A percentile compares a stretch with the other conserved stretches of the same genome.
Evolutionary conservation across 2,329 filamentous ascomycete genomes (phyloP).

Genomic region (Scytalidium sp.): DNA sequence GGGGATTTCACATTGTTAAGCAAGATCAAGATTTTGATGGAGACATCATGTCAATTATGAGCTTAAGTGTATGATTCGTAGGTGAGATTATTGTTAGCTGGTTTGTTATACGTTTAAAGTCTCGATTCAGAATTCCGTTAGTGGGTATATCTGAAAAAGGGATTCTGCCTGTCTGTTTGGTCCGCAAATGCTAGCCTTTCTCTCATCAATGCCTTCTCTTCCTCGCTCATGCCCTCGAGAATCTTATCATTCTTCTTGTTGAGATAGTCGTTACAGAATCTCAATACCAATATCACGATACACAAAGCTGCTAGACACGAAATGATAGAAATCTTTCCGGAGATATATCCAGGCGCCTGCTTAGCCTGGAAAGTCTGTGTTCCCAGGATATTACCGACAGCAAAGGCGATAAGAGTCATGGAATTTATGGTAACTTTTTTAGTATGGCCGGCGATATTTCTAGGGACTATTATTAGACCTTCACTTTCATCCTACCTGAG

Average conservation of each 20-base stretch:
- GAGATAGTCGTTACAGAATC: slow-evolving; percentile 13
- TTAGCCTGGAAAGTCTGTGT: slow-evolving; percentile 40
- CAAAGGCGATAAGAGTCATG: slow-evolving; percentile 37
- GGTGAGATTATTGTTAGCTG: too few relatives aligned
- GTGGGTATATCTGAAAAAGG: slow-evolving; percentile 37
- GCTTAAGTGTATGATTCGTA: too few relatives aligned
- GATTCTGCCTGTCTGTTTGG: slow-evolving; percentile 34
- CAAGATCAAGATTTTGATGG: too few relatives aligned
- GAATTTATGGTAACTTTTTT: slow-evolving; percentile 44
- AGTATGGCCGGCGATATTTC: slow-evolving; percentile 38
- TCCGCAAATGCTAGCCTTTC: slow-evolving; percentile 35
- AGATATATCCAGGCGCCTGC: slow-evolving; percentile 36
- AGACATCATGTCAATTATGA: too few relatives aligned
- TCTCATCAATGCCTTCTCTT: slow-evolving; percentile 32
- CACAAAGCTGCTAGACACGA: slow-evolving; percentile 10
- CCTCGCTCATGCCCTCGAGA: slow-evolving; percentile 34
- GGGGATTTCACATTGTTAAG: too few relatives aligned
- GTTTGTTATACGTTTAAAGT: too few relatives aligned
- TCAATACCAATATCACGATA: slow-evolving; percentile 9
- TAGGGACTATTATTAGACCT: slow-evolving; percentile 34
- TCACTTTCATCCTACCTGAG: neutral
- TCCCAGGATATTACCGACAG: slow-evolving; percentile 40
- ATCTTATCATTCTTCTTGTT: slow-evolving; percentile 11
- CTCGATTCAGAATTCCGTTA: too few relatives aligned
- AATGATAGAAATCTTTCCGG: slow-evolving; percentile 11